Percentiles rank a stretch among this genome's conserved stretches.
These are phyloP conservation scores for Colletotrichum musae DNA, from an alignment of 2,329 filamentous ascomycete species.

Conservation along the genomic window DNA sequence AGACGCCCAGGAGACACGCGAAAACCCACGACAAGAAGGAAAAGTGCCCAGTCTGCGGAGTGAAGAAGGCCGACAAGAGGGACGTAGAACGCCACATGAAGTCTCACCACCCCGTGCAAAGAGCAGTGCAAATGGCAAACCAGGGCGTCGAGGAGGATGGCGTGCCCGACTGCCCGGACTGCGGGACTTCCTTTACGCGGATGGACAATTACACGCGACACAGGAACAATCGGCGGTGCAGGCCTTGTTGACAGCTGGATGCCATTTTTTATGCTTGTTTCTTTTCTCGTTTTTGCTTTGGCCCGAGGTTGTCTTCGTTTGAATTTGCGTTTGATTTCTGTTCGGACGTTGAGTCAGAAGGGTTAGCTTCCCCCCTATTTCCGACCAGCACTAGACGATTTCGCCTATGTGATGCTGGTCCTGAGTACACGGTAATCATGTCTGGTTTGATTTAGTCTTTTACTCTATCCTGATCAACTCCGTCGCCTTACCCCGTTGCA, in stretches of 20 bases:
- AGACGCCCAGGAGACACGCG: background rate
- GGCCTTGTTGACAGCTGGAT: background rate
- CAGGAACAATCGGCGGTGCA: background rate
- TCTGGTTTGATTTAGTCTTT: no score
- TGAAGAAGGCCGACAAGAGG: background rate
- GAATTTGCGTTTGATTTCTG: no score
- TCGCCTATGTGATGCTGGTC: no score
- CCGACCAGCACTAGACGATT: no score
- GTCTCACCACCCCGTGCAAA: background rate
- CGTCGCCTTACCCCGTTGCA: no score
- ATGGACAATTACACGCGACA: constrained; percentile 15
- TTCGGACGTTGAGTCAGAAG: no score
- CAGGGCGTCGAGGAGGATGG: background rate
- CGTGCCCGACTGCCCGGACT: background rate
- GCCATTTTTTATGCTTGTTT: no score
- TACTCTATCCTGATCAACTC: no score
- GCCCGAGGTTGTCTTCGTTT: background rate
- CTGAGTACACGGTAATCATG: no score
- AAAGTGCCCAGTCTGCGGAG: background rate
- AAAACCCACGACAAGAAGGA: background rate
- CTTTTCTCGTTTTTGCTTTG: background rate
- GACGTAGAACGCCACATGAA: background rate
- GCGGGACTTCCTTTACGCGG: background rate
- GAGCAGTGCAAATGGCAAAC: background rate
- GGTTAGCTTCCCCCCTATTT: no score